phyloP scores from a whole-genome alignment of 345 rosid genomes.

The Pelargonium nanum region DNA sequence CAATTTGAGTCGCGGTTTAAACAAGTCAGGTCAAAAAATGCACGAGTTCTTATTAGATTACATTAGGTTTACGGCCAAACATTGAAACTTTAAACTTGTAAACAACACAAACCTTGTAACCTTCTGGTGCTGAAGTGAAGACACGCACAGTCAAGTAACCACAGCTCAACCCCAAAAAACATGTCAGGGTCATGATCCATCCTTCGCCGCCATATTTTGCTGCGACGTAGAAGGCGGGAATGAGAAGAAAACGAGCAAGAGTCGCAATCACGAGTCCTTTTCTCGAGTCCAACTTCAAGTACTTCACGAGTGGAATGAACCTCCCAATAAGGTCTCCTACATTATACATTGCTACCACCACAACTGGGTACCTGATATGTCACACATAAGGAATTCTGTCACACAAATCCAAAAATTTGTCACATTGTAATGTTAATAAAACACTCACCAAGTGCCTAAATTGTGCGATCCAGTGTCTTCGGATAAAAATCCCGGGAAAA shows the following conservation, averaged over 20 bases:
- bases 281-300: slow-evolving; percentile 43
- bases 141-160: slow-evolving; percentile 74
- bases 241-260: slow-evolving; percentile 38
- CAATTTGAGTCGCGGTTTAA: too few species aligned
- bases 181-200: slow-evolving; percentile 73
- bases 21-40: too few species aligned
- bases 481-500: slow-evolving; percentile 79
- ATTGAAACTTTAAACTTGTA: too few species aligned
- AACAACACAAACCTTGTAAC: slow-evolving; percentile 45
- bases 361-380: slow-evolving; percentile 58
- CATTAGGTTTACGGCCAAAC: too few species aligned
- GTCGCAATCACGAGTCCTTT: slow-evolving; percentile 35
- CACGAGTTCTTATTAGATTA: too few species aligned
- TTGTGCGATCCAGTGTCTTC: slow-evolving; percentile 73
- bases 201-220: slow-evolving; percentile 76
- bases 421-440: too few species aligned
- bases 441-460: slow-evolving; percentile 50
- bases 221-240: slow-evolving; percentile 72
- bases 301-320: slow-evolving; percentile 40
- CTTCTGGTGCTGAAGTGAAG: slow-evolving; percentile 67
- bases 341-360: slow-evolving; percentile 63
- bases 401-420: too few species aligned
- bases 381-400: not conserved
- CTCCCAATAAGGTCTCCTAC: slow-evolving; percentile 56
- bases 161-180: slow-evolving; percentile 57